These are phyloP conservation scores for Rutidosis leptorrhynchoides DNA, from an alignment of 129 eudicot genomes.

Conservation along the genomic window DNA sequence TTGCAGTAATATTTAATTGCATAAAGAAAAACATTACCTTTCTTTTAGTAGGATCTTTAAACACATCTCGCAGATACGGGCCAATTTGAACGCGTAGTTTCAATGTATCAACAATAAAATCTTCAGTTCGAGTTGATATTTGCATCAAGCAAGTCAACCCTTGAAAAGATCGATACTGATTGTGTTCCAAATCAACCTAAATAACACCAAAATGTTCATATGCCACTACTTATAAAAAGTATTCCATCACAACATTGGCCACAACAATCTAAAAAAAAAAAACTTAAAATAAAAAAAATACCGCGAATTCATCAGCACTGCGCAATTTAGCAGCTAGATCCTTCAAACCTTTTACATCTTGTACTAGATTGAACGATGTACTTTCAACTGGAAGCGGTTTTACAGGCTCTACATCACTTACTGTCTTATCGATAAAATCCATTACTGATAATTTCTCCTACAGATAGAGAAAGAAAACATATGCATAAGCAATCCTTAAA, in stretches of 20 bases:
- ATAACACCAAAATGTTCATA: constrained; percentile 17
- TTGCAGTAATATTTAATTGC: not conserved
- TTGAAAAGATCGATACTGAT: constrained; percentile 92
- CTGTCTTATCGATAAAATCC: constrained; percentile 63
- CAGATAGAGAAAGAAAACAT: constrained; percentile 14
- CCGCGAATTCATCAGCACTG: constrained; percentile 76
- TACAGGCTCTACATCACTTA: constrained; percentile 43
- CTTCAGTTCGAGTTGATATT: constrained; percentile 90
- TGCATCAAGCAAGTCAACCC: constrained; percentile 99
- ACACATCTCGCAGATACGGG: constrained; percentile 78
- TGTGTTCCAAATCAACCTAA: constrained; percentile 97
- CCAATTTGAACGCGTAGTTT: constrained; percentile 79
- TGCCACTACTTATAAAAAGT: not conserved
- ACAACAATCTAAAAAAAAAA: not conserved
- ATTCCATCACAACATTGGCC: not conserved
- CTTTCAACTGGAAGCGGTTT: constrained; percentile 68
- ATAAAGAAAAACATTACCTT: constrained; percentile 46
- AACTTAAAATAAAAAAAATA: constrained; percentile 27
- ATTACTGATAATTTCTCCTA: constrained; percentile 68
- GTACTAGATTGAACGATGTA: constrained; percentile 73
- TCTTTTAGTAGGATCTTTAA: constrained; percentile 79
- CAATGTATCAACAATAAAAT: constrained; percentile 88
- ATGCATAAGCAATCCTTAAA: not conserved
- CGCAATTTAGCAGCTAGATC: constrained; percentile 64
- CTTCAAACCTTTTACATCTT: constrained; percentile 80